These are phyloP conservation scores for Candida golubevii DNA, from an alignment of 805 yeast genomes.

Conservation along the genomic window DNA sequence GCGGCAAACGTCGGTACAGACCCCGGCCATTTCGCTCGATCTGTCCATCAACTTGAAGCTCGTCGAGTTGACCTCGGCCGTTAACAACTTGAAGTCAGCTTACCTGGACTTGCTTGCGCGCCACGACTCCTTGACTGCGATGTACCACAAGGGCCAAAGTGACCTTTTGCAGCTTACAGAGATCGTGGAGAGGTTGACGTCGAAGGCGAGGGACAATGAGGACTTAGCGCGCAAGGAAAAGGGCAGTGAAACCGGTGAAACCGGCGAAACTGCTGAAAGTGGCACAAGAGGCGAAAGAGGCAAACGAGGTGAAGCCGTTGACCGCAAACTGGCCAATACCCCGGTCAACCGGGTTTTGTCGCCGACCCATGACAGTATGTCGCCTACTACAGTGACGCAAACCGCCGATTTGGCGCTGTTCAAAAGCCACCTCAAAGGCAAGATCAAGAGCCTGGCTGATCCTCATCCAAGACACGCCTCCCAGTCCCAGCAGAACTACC, in stretches of 20 bases:
- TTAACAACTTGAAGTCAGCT: constrained; percentile 38
- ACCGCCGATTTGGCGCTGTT: constrained; percentile 5
- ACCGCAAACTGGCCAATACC: constrained; percentile 8
- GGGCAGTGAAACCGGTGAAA: background rate
- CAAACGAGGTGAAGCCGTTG: background rate
- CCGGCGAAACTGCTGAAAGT: no score
- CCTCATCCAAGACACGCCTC: background rate
- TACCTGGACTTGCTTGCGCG: constrained; percentile 40
- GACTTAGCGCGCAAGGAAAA: background rate
- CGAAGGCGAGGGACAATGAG: background rate
- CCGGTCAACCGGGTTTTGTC: constrained; percentile 10
- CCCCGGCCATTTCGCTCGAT: constrained; percentile 11
- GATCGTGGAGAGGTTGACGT: constrained; percentile 30
- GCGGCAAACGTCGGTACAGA: constrained; percentile 17
- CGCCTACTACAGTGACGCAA: constrained; percentile 14
- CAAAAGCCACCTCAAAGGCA: constrained; percentile 11
- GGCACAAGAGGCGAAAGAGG: no score
- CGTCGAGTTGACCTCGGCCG: constrained; percentile 36
- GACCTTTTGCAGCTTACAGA: constrained; percentile 54
- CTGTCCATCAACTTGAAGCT: constrained; percentile 22
- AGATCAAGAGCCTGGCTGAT: background rate
- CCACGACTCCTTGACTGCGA: constrained; percentile 47
- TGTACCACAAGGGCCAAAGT: constrained; percentile 44
- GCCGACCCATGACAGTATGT: constrained; percentile 10
- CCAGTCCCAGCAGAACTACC: constrained; percentile 8